Evolutionary conservation across 108 stramenopile genomes (phyloP), one percentile per base, ranked within the genome.

Genomic region (Asterionellopsis glacialis): DNA sequence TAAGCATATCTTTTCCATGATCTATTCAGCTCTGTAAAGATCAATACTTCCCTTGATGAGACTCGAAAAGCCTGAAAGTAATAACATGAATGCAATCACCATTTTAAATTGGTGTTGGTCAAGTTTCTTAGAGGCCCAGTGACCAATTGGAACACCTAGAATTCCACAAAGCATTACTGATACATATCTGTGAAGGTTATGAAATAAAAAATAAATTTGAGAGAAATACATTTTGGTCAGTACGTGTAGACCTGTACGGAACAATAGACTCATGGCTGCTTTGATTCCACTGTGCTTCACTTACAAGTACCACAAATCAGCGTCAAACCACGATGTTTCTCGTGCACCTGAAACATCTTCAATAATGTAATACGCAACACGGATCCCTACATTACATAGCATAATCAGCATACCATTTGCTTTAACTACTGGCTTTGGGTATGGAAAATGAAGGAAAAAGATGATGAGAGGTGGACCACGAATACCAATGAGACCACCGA

Each of bases 381-480:
- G 16, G 5, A 48, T 48, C 9, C 16, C 47, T 19, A 48, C 21
- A 48, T 48, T 48, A 5, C 4, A 4, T 6, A 48, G 16, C 47
- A 48, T 16, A 9, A 48, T 48, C 6, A 48, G 16, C 19, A 48
- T 48, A 19, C 19, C 5, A 21, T 48, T 48, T 48, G 47, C 47
- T 48, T 21, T 72, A 16, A 59, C 41, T 42, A 72, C 59, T 12
- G 52, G 18, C n/a, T 66, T 26, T 9, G 65, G 70, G 5, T 56
- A 26, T 24, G 70, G 70, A 41, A 65, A 65, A 40, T 67, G 65
- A 1, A 72, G 53, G 66, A 72, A 72, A 48, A 66, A 72, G 51
- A 72, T 54, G 39, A 72, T 67, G 2, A 72, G 44, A n/a, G 70
- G 70, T 0, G 70, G 70, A n/a, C 65, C 65, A 27, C 65, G 70